Percentiles rank a stretch among this genome's conserved stretches.
These are phyloP conservation scores for Talinum fruticosum DNA, from an alignment of 148 eudicot species.

Conservation along the genomic window DNA sequence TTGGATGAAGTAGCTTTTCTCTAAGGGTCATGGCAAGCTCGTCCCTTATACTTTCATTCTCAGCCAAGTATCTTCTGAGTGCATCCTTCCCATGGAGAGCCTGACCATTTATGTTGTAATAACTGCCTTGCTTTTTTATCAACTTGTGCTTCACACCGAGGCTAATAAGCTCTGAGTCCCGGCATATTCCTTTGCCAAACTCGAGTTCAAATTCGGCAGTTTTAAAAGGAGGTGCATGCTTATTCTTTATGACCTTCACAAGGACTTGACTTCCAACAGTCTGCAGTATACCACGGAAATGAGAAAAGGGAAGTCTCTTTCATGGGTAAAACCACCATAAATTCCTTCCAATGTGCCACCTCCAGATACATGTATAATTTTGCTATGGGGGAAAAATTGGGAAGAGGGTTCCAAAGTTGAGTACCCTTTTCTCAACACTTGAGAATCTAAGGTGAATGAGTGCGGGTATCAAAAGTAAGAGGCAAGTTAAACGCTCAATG, in stretches of 20 bases:
- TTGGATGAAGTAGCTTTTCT: constrained; percentile 47
- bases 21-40: constrained; percentile 54
- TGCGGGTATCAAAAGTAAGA: neutral
- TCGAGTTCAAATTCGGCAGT: constrained; percentile 79
- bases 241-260: constrained; percentile 89
- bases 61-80: constrained; percentile 45
- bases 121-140: constrained; percentile 45
- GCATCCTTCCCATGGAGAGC: constrained; percentile 61
- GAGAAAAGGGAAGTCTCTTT: neutral
- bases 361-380: neutral
- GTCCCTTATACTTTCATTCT: constrained; percentile 41
- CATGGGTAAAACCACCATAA: neutral
- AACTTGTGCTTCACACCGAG: constrained; percentile 73
- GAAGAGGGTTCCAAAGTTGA: too few species aligned
- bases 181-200: constrained; percentile 86
- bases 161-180: constrained; percentile 63
- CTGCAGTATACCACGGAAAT: constrained; percentile 36
- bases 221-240: constrained; percentile 90
- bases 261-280: constrained; percentile 71
- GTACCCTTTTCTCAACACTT: too few species aligned
- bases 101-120: constrained; percentile 38
- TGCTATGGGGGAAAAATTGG: neutral
- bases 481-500: neutral
- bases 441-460: too few species aligned
- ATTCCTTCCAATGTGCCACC: neutral